Evolutionary conservation across 2,329 filamentous ascomycete genomes (phyloP), one percentile per base, ranked within the genome.

Genomic region (Plectosphaerella cucumerina): DNA sequence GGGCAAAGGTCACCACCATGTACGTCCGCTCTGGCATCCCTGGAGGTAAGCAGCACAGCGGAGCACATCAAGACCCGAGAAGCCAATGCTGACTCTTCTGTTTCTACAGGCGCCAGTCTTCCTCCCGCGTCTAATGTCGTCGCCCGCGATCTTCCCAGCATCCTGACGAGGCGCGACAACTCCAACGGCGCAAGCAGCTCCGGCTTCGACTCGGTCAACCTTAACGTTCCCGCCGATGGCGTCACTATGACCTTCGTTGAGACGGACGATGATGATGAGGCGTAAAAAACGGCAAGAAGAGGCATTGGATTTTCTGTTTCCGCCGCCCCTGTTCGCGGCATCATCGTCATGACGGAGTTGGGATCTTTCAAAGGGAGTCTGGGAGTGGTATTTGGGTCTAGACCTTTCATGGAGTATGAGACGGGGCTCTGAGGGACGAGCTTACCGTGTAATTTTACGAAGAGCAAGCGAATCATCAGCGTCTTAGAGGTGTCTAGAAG

Each of bases 171-270:
- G 53, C 53, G 53, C 34, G 52, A 49, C 6, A 44, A 42, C 18
- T 12, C 17, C n/a, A 42, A 42, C 18, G 48, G 22, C 48, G 53
- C n/a, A 47, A 53, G 21, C 50, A 69, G 26, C 26, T 31, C 26
- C 12, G 18, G 37, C 52, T 68, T 74, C 20, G 72, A 75, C 52
- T 60, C 65, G 11, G 68, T 75, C 60, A 75, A 74, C 61, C 60
- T 75, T 35, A 75, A 74, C 26, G 71, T 74, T 15, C 67, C 71
- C 48, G 70, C 67, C 41, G 69, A 72, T 59, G 71, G 71, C n/a
- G 60, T 74, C 46, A 74, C 71, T 41, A 72, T 75, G 71, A 74
- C 72, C 1, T 74, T 74, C 59, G 68, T 75, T 26, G 72, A 74
- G 64, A 67, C 65, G 18, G 58, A 68, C n/a, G 63, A 65, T 41